A percentile compares a stretch with the other conserved stretches of the same genome.
These are phyloP conservation scores for Parsonsia alboflavescens DNA, from an alignment of 257 asterid genomes.

Conservation along the genomic window DNA sequence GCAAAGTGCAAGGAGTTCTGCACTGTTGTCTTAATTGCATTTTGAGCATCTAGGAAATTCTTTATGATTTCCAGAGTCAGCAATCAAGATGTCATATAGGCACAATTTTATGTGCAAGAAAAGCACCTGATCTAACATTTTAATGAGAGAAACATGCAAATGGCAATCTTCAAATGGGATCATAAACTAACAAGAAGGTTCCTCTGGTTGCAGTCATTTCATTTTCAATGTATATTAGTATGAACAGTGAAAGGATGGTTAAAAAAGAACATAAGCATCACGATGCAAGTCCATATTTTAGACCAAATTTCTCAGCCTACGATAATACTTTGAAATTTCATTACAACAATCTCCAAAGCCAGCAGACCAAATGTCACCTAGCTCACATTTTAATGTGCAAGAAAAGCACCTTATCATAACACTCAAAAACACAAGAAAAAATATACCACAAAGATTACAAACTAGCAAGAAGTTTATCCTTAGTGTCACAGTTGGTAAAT, in stretches of 20 bases:
- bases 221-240: no score
- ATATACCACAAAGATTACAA: not conserved
- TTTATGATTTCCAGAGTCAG: not conserved
- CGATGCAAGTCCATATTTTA: no score
- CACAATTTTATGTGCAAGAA: not conserved
- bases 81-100: not conserved
- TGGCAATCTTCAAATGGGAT: not conserved
- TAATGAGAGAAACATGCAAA: not conserved
- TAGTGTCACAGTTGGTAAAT: not conserved
- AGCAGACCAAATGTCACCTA: not conserved
- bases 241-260: no score
- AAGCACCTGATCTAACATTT: conserved; percentile 1
- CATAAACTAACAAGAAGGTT: no score
- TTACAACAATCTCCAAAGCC: not conserved
- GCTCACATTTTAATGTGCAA: not conserved
- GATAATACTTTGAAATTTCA: not conserved
- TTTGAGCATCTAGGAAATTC: not conserved
- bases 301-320: no score
- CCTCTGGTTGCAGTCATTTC: no score
- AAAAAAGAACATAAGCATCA: no score
- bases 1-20: not conserved
- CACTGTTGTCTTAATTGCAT: not conserved
- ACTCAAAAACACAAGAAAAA: not conserved
- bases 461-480: not conserved
- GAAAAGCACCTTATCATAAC: not conserved